A percentile compares a stretch with the other conserved stretches of the same genome.
These are phyloP conservation scores for Endoconidiophora polonica DNA, from an alignment of 2,329 filamentous ascomycete species.

Conservation along the genomic window DNA sequence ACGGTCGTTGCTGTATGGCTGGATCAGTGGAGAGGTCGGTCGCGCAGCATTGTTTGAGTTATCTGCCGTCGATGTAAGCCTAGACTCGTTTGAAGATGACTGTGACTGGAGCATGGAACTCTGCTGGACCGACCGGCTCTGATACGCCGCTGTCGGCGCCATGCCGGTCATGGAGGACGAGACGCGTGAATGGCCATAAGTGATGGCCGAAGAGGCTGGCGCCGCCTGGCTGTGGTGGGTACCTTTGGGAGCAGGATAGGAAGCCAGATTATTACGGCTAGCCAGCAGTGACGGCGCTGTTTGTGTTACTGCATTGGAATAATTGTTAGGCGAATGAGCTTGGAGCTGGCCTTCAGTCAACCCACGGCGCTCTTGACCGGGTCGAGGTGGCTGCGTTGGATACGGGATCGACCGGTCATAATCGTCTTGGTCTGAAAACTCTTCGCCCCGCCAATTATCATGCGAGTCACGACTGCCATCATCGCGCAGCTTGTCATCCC, in stretches of 20 bases:
- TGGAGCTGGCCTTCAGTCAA: conserved; percentile 7
- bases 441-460: conserved; percentile 5
- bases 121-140: conserved; percentile 1
- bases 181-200: conserved; percentile 1
- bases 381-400: neutral
- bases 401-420: conserved; percentile 4
- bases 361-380: neutral
- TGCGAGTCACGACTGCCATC: conserved; percentile 15
- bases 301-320: conserved; percentile 10
- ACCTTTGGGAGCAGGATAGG: neutral
- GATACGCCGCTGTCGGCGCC: neutral
- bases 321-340: neutral
- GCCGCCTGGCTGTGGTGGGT: neutral
- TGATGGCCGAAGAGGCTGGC: neutral
- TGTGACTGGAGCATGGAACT: conserved; percentile 7
- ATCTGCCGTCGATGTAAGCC: neutral
- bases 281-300: conserved; percentile 9
- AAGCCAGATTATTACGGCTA: neutral
- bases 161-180: conserved; percentile 1
- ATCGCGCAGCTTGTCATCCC: conserved; percentile 22
- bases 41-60: neutral
- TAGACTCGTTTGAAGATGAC: neutral
- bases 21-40: conserved; percentile 6
- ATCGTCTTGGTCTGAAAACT: conserved; percentile 3
- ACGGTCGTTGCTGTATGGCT: neutral